phyloP scores from a whole-genome alignment of 2,329 filamentous ascomycete genomes.

The Didymella lethalis region DNA sequence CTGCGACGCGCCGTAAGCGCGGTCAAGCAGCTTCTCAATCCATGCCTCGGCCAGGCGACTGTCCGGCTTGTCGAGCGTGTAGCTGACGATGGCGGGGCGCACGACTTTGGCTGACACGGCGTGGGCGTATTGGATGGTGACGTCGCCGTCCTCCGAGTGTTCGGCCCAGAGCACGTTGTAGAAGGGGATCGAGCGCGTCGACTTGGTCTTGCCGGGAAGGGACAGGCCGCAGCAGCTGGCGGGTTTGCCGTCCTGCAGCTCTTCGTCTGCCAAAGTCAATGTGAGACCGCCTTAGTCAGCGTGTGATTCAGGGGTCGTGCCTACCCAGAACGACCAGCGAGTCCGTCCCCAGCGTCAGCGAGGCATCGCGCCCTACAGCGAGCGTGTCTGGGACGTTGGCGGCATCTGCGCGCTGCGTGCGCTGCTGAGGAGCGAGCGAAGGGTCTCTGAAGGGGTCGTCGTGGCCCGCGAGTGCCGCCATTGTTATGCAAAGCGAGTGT shows the following conservation, averaged over 20 bases:
- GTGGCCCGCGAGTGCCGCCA: constrained; percentile 29
- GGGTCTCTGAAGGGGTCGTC: constrained; percentile 46
- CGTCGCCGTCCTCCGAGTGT: constrained; percentile 61
- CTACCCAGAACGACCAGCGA: constrained; percentile 67
- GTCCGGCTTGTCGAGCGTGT: constrained; percentile 64
- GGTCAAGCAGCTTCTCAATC: constrained; percentile 69
- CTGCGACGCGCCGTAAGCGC: constrained; percentile 74
- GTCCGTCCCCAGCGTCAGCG: constrained; percentile 67
- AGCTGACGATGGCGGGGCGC: constrained; percentile 67
- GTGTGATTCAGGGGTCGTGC: constrained; percentile 8
- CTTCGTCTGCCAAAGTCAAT: constrained; percentile 58
- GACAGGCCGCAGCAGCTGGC: constrained; percentile 65
- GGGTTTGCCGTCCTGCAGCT: constrained; percentile 57
- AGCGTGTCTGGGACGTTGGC: constrained; percentile 52
- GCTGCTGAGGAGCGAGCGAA: constrained; percentile 27
- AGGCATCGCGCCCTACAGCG: constrained; percentile 64
- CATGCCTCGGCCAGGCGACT: constrained; percentile 65
- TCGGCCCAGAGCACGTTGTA: constrained; percentile 88
- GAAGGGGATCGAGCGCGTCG: constrained; percentile 71
- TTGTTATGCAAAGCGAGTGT: constrained; percentile 30
- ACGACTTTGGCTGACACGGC: constrained; percentile 64
- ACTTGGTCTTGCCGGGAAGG: constrained; percentile 57
- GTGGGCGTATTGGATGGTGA: constrained; percentile 78
- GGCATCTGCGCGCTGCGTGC: constrained; percentile 9
- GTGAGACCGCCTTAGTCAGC: constrained; percentile 10